Base-by-base conservation (phyloP, 495 filamentous ascomycete genomes). In the Massariosphaeria phaeospora region DNA sequence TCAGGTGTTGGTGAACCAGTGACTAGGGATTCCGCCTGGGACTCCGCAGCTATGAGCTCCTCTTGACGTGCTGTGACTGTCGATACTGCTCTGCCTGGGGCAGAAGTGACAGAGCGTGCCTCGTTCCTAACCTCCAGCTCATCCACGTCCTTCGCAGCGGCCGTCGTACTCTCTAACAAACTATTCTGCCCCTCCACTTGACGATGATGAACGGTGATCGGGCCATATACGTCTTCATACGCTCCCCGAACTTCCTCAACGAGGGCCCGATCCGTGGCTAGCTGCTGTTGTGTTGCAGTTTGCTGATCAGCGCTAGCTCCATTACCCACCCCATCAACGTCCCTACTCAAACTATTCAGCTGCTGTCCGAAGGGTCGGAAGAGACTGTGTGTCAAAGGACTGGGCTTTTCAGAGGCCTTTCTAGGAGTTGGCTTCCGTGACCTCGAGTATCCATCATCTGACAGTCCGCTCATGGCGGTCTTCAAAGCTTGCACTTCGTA, bases 211-310 rank as follows among this genome's bases (percentile, higher is more conserved):
- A 52, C 47, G 1, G 55, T 50, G 36, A 57, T 57, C 2, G 45
- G 46, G 2, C 54, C 54, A 27, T 57, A 57, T n/a, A 51, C 29
- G 23, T 51, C 55, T 20, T 52, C 55, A 38, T 58, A 51, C 6
- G 38, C 39, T 10, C 29, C 21, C 39, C 25, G 44, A 12, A 58
- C 31, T 20, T 52, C 47, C 23, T 52, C 39, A 1, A 52, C 55
- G 20, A 52, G 39, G 7, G 12, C 48, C 21, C 30, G 10, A 27
- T 52, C 55, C 25, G 30, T 27, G 21, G 15, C 8, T 7, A 4
- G 7, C 23, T 46, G 11, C 33, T 51, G 31, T 29, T 29, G 33
- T 24, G 20, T 46, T 18, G 10, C 17, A 15, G 7, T 25, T 13
- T 3, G 15, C 13, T 29, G 21, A 26, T 5, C 5, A 3, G 15